A percentile compares a stretch with the other conserved stretches of the same genome.
phyloP scores from a whole-genome alignment of 2,329 filamentous ascomycete species.

The Orbilia quercus region DNA sequence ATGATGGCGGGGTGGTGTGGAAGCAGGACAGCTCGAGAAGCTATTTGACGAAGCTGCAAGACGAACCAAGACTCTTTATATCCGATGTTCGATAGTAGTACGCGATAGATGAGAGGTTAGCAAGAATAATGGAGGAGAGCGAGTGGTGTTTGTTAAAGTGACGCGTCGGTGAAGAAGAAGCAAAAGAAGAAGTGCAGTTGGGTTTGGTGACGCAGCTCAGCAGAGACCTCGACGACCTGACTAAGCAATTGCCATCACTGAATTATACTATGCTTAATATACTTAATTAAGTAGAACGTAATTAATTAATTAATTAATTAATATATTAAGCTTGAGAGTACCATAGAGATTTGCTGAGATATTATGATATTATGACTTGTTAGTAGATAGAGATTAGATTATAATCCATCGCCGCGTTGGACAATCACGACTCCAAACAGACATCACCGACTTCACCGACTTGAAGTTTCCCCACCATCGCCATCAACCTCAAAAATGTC shows the following conservation, averaged over 20 bases:
- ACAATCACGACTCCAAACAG: constrained; percentile 8
- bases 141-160: neutral
- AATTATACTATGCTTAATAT: too few species aligned
- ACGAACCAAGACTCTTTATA: neutral
- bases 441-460: constrained; percentile 29
- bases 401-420: too few species aligned
- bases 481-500: constrained; percentile 44
- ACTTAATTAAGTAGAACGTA: too few species aligned
- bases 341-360: too few species aligned
- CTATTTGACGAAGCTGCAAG: neutral
- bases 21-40: neutral
- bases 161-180: neutral
- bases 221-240: too few species aligned
- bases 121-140: neutral
- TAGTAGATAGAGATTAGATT: too few species aligned
- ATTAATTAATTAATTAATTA: too few species aligned
- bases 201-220: constrained; percentile 14
- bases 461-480: constrained; percentile 17
- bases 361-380: too few species aligned
- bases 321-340: too few species aligned
- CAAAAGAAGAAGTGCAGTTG: constrained; percentile 1
- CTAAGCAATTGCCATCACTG: too few species aligned
- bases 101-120: neutral
- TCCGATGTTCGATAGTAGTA: too few species aligned
- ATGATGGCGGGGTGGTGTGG: constrained; percentile 53